A percentile compares a stretch with the other conserved stretches of the same genome.
Conservation (phyloP, 2,329 filamentous ascomycete genomes). For the Xylariaceae sp. region DNA sequence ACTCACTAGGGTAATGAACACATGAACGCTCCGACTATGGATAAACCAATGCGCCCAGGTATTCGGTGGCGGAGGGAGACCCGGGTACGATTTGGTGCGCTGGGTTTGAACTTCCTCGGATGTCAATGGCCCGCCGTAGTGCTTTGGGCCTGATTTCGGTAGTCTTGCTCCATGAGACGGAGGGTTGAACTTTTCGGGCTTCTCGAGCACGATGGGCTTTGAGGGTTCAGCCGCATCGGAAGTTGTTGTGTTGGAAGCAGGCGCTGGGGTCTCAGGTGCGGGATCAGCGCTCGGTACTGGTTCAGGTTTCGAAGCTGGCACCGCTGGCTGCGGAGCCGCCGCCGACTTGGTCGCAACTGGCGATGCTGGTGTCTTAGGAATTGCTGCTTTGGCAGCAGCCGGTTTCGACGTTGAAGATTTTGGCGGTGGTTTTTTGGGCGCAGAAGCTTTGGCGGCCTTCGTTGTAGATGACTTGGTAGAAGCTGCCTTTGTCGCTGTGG, state of each 20-base stretch:
- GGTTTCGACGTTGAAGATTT: constrained; percentile 16
- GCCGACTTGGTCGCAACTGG: constrained; percentile 12
- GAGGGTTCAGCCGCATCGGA: constrained; percentile 32
- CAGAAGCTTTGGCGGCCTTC: constrained; percentile 26
- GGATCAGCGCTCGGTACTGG: constrained; percentile 10
- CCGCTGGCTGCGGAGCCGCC: constrained; percentile 1
- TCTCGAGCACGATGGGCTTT: constrained; percentile 75
- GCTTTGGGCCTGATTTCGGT: constrained; percentile 56
- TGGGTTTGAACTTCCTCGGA: constrained; percentile 68
- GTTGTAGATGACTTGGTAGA: constrained; percentile 18
- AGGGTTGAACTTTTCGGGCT: constrained; percentile 87
- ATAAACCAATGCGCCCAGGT: constrained; percentile 85
- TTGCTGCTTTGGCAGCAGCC: constrained; percentile 2
- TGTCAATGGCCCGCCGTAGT: constrained; percentile 75
- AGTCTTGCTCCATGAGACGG: constrained; percentile 83
- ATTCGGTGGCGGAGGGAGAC: constrained; percentile 83
- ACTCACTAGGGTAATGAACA: constrained; percentile 80
- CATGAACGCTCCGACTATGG: constrained; percentile 74
- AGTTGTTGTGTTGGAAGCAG: constrained; percentile 11
- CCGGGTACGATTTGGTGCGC: constrained; percentile 75
- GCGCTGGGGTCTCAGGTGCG: constrained; percentile 7
- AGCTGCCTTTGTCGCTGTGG: constrained; percentile 13
- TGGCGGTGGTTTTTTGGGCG: constrained; percentile 27
- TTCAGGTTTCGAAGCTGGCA: constrained; percentile 1
- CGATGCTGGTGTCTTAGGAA: constrained; percentile 1